These are phyloP conservation scores for Colletotrichum sp. DNA, from an alignment of 2,329 filamentous ascomycete genomes.

Conservation along the genomic window DNA sequence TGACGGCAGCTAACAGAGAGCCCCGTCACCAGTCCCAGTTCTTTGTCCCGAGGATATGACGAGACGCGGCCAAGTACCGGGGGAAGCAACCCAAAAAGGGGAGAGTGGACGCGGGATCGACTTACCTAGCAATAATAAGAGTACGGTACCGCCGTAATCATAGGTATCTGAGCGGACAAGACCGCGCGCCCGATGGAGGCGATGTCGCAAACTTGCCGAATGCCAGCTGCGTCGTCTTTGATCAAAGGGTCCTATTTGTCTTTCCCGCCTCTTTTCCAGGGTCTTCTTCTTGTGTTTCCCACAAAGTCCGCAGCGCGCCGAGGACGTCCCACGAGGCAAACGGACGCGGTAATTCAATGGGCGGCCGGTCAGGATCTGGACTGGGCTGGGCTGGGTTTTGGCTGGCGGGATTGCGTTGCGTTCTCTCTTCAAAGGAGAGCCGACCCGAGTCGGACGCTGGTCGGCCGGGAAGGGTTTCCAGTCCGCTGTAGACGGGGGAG, in stretches of 20 bases:
- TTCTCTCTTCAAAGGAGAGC: not conserved
- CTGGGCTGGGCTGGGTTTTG: not conserved
- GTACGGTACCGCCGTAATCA: not conserved
- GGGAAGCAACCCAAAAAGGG: conserved; percentile 9
- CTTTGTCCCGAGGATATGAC: conserved; percentile 16
- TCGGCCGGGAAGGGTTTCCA: not conserved
- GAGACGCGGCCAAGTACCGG: conserved; percentile 11
- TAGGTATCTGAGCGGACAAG: not conserved
- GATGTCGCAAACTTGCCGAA: not conserved
- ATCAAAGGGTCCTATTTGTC: not conserved
- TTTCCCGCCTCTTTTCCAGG: not conserved
- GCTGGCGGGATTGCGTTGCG: not conserved
- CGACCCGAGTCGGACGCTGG: not conserved
- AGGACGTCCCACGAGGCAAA: not conserved
- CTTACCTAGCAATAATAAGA: not conserved
- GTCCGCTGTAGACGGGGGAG: not conserved
- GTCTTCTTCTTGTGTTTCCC: not conserved
- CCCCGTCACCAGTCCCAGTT: not conserved
- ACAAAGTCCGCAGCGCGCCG: not conserved
- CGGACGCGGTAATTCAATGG: not conserved
- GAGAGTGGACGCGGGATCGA: not conserved
- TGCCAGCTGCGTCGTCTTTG: not conserved
- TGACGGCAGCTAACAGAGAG: conserved; percentile 1
- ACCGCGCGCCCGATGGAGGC: not conserved
- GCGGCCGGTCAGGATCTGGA: not conserved